Evolutionary conservation across 768 basidiomycete species (phyloP).

Genomic region (Boletus rubropictus): DNA sequence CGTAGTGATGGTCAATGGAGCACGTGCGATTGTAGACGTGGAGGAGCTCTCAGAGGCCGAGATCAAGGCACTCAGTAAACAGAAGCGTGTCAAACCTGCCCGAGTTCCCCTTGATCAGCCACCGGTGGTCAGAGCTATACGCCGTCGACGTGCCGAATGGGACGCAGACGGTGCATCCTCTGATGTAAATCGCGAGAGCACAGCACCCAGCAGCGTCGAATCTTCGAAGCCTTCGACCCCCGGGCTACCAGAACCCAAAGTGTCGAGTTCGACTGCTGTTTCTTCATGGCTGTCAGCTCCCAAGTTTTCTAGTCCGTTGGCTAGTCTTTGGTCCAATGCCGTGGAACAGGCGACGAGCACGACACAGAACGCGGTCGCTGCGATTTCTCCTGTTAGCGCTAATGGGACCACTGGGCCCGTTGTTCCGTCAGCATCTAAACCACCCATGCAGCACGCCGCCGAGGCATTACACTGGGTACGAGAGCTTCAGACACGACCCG

Average conservation of each 20-base stretch:
- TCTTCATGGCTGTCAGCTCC: slow-evolving; percentile 55
- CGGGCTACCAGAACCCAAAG: slow-evolving; percentile 17
- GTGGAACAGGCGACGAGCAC: slow-evolving; percentile 68
- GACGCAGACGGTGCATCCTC: slow-evolving; percentile 40
- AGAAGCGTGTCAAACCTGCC: slow-evolving; percentile 79
- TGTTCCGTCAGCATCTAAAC: slow-evolving; percentile 49
- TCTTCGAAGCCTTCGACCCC: slow-evolving; percentile 18
- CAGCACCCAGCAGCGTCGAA: slow-evolving; percentile 13
- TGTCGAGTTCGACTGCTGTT: slow-evolving; percentile 11
- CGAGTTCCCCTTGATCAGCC: slow-evolving; percentile 93
- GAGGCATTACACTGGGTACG: slow-evolving; percentile 80
- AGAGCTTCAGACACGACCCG: slow-evolving; percentile 54
- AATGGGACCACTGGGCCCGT: slow-evolving; percentile 34
- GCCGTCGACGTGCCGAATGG: slow-evolving; percentile 69
- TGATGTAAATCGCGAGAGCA: slow-evolving; percentile 15
- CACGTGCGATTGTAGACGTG: slow-evolving; percentile 75
- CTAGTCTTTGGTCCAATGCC: slow-evolving; percentile 67
- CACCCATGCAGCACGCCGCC: slow-evolving; percentile 75
- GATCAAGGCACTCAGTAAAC: slow-evolving; percentile 73
- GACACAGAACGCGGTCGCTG: slow-evolving; percentile 74
- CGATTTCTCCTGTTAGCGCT: slow-evolving; percentile 53
- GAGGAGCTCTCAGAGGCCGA: slow-evolving; percentile 86
- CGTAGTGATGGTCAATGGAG: slow-evolving; percentile 83
- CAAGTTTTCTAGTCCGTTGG: slow-evolving; percentile 61
- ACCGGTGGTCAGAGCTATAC: slow-evolving; percentile 67